Base-by-base conservation (phyloP, 305 asterid species). In the Solanum hybrid region DNA sequence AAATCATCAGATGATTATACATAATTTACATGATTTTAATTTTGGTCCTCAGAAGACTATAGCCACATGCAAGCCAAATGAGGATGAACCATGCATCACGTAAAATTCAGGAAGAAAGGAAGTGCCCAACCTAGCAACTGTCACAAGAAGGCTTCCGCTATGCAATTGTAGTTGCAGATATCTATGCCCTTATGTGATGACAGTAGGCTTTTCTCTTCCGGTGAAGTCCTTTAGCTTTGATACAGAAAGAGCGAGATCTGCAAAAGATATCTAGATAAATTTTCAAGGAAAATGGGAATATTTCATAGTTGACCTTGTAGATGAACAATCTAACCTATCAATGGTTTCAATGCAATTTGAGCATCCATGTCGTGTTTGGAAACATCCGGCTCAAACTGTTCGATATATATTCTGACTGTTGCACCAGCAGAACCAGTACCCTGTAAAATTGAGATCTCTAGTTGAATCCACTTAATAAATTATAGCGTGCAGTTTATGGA, bases 341-440 rank as follows among this genome's bases (percentile, higher is more conserved):
- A 92, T 78, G 98, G 98, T 89, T 94, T 96, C 79, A 97, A 90
- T 11, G 98, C 98, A 90, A 26, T 92, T 91, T 96, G 98, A 89
- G 99, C 98, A 94, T 96, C 99, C 92, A 95, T 90, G 13, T 91
- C 87, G 90, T 97, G 98, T 90, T 96, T 96, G 57, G 98, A 92
- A 86, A 93, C 95, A 91, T 97, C 98, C 3, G 96, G 95, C 93
- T 97, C 99, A 73, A 94, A 97, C 91, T 96, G 97, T 91, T 97
- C 99, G 10, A 95, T 92, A 77, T 97, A 97, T 91, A 97, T 91
- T 76, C 98, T 95, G 78, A 96, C 94, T 6, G 99, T 97, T 89
- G 99, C 99, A 89, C 99, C 99, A 89, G 99, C 99, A 87, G 99
- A 97, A 33, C 99, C 99, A 78, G 99, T 97, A 80, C 99, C 99